phyloP scores from a whole-genome alignment of 305 asterid genomes.

The Fraxinus baroniana region DNA sequence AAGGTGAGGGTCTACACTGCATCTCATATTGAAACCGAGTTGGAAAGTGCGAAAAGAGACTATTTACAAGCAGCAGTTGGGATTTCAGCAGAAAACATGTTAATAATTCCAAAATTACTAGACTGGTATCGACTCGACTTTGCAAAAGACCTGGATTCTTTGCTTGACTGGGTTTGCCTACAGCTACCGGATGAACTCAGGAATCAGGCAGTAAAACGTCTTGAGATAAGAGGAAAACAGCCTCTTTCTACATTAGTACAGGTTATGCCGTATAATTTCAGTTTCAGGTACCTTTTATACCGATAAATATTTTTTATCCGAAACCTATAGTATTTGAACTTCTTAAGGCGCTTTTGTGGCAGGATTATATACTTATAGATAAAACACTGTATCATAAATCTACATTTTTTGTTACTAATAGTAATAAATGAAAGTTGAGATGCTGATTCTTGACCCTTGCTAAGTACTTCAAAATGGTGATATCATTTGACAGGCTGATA shows the following conservation, averaged over 20 bases:
- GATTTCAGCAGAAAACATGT: constrained; percentile 54
- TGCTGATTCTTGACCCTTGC: not conserved
- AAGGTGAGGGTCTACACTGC: constrained; percentile 76
- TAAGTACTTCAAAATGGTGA: not conserved
- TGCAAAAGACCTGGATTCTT: constrained; percentile 70
- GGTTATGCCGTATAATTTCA: constrained; percentile 63
- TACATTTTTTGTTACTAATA: not conserved
- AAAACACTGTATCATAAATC: not conserved
- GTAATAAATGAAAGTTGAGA: not conserved
- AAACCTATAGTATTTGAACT: not conserved
- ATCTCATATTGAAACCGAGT: constrained; percentile 55
- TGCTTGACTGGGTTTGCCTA: constrained; percentile 80
- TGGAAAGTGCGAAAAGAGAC: constrained; percentile 53
- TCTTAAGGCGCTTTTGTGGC: not conserved
- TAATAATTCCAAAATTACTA: constrained; percentile 67
- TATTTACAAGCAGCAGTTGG: constrained; percentile 77
- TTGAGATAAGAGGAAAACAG: constrained; percentile 42
- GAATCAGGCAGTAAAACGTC: constrained; percentile 47
- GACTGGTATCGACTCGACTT: constrained; percentile 85
- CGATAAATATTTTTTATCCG: constrained; percentile 9
- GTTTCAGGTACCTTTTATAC: constrained; percentile 74
- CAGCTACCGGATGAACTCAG: constrained; percentile 68
- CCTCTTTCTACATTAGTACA: constrained; percentile 50
- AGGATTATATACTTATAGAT: not conserved
- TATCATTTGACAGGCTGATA: not conserved